Conservation (phyloP, 225 moss, liverwort and hornwort genomes). For the Pseudoscleropodium purum region DNA sequence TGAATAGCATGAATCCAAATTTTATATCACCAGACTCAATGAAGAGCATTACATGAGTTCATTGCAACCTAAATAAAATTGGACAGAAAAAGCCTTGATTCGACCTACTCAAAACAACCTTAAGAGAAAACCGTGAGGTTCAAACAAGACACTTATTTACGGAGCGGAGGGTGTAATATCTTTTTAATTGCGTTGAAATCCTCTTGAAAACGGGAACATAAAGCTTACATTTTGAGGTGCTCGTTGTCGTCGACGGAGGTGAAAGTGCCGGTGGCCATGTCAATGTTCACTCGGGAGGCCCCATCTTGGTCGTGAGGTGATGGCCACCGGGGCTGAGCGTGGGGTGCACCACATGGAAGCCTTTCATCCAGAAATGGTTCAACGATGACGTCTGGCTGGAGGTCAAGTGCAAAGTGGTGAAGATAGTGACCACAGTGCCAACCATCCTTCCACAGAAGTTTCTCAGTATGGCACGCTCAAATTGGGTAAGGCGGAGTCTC, state of each 20-base stretch:
- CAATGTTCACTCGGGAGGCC: background rate
- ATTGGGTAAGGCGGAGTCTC: background rate
- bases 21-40: too few species aligned
- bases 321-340: background rate
- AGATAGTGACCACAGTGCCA: background rate
- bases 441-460: background rate
- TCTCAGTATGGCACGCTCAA: background rate
- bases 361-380: constrained; percentile 20
- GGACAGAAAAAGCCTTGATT: too few species aligned
- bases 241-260: background rate
- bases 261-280: background rate
- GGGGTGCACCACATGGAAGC: background rate
- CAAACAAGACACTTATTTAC: too few species aligned
- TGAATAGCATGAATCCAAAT: too few species aligned
- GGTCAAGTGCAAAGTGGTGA: background rate
- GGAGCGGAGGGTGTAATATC: background rate
- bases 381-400: background rate
- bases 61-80: too few species aligned
- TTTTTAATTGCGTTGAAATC: background rate
- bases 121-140: too few species aligned
- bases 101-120: too few species aligned
- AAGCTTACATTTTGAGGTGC: background rate
- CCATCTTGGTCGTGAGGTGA: background rate
- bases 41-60: too few species aligned
- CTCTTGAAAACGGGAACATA: background rate